Evolutionary conservation across 176 grass and related monocot species (phyloP), one percentile per base, ranked within the genome.

Genomic region (Avena sativa): DNA sequence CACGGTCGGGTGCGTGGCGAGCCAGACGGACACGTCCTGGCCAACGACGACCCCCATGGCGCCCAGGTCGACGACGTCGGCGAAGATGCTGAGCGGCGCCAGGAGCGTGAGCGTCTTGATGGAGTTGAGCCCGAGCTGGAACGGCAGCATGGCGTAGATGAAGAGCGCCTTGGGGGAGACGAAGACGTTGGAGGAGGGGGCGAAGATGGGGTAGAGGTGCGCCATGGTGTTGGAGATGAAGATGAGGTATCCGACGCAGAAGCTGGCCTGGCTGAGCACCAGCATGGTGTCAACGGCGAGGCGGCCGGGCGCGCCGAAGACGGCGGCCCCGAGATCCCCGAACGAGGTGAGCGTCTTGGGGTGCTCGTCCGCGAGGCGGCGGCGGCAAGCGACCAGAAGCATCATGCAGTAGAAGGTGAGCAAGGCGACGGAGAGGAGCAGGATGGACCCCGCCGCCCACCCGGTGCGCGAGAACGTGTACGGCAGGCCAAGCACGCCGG

Each of bases 351-450:
- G 73, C 73, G 1, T 89, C 89, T 98, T 96, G 0, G 83, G 62
- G 52, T 89, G 86, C 53, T 88, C 90, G 86, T 91, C 82, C 3
- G 71, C 87, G 57, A 98, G 28, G 62, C 87, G 88, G 79, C 90
- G 94, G 75, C 97, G 97, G 64, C 88, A 94, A 74, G 80, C 80
- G 21, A 98, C 97, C 36, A 99, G 89, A 59, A 99, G 94, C 92
- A 99, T 91, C 97, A 99, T 99, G 85, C 97, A 99, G 87, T 99
- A 85, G 90, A 94, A 99, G 75, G 97, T 96, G 65, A 96, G 85
- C 73, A 77, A 80, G 9, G 97, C 89, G 17, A 99, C 85, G 52
- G 82, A 28, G 47, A 90, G 78, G n/a, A 99, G 90, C 21, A 96
- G 80, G 25, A 94, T 64, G 12, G 84, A 69, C 20, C 97, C 97